These are phyloP conservation scores for Leptographium flavum DNA, from an alignment of 2,329 filamentous ascomycete genomes.

Conservation along the genomic window DNA sequence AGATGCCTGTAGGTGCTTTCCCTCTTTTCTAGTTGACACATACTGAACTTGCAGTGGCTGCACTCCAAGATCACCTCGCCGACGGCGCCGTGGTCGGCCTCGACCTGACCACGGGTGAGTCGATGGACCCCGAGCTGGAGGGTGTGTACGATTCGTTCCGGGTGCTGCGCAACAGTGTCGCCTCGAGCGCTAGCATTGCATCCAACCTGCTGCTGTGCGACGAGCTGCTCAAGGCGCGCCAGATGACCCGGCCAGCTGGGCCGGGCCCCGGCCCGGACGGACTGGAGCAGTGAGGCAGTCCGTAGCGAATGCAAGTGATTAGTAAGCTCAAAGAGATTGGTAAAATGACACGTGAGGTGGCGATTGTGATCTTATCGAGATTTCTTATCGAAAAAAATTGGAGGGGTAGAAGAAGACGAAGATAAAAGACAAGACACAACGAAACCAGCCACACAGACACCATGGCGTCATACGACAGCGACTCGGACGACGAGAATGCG, in stretches of 20 bases:
- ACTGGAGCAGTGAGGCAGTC: constrained; percentile 28
- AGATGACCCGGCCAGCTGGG: constrained; percentile 63
- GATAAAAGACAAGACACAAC: neutral
- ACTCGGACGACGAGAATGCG: constrained; percentile 58
- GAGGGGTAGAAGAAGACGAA: neutral
- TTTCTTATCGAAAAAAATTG: constrained; percentile 1
- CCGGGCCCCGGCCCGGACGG: constrained; percentile 53
- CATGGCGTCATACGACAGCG: constrained; percentile 76
- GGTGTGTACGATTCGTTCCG: constrained; percentile 95
- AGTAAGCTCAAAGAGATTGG: no score
- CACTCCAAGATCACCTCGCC: constrained; percentile 69
- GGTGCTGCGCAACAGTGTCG: constrained; percentile 83
- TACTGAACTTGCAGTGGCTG: constrained; percentile 47
- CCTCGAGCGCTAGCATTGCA: constrained; percentile 87
- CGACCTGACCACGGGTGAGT: constrained; percentile 72
- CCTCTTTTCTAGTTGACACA: neutral
- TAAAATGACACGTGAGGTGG: neutral
- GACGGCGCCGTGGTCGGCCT: constrained; percentile 80
- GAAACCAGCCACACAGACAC: neutral
- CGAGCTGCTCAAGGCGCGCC: constrained; percentile 90
- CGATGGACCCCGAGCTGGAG: constrained; percentile 87
- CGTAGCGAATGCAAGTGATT: no score
- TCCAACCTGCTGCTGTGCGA: constrained; percentile 92
- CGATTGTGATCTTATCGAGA: neutral
- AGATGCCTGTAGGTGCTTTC: constrained; percentile 59